These are phyloP conservation scores for Botryotinia narcissicola DNA, from an alignment of 2,329 filamentous ascomycete species.

Conservation along the genomic window DNA sequence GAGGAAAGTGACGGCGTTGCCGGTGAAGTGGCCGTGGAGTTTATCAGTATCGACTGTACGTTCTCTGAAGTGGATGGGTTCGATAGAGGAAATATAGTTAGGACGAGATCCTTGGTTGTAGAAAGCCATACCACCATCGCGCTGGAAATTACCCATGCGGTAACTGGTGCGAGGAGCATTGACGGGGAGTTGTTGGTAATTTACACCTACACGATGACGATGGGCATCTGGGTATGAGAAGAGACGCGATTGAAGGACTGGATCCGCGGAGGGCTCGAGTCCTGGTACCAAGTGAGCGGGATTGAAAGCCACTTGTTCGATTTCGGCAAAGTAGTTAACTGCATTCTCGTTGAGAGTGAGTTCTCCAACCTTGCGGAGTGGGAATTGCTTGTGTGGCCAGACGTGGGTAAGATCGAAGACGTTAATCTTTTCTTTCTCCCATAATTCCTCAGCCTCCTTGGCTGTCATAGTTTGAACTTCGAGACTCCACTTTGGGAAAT, in stretches of 20 bases:
- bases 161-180: slow-evolving; percentile 32
- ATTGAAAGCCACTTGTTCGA: slow-evolving; percentile 67
- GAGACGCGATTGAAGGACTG: slow-evolving; percentile 63
- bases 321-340: slow-evolving; percentile 60
- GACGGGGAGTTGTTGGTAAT: slow-evolving; percentile 56
- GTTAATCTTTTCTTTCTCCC: slow-evolving; percentile 42
- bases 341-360: slow-evolving; percentile 50
- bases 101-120: slow-evolving; percentile 50
- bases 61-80: slow-evolving; percentile 35
- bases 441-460: slow-evolving; percentile 50
- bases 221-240: slow-evolving; percentile 68
- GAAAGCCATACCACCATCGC: slow-evolving; percentile 40
- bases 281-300: slow-evolving; percentile 64
- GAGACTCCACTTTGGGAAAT: slow-evolving; percentile 54
- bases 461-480: slow-evolving; percentile 54
- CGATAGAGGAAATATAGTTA: slow-evolving; percentile 43
- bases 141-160: slow-evolving; percentile 38
- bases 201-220: slow-evolving; percentile 54
- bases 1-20: slow-evolving; percentile 47
- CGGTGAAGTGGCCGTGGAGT: slow-evolving; percentile 50
- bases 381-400: slow-evolving; percentile 49
- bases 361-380: slow-evolving; percentile 50
- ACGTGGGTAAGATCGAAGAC: slow-evolving; percentile 55
- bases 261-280: slow-evolving; percentile 65
- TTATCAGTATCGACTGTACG: slow-evolving; percentile 42